Evolutionary conservation across 441 rosid genomes (phyloP), one percentile per base, ranked within the genome.

Genomic region (Adansonia gregorii): DNA sequence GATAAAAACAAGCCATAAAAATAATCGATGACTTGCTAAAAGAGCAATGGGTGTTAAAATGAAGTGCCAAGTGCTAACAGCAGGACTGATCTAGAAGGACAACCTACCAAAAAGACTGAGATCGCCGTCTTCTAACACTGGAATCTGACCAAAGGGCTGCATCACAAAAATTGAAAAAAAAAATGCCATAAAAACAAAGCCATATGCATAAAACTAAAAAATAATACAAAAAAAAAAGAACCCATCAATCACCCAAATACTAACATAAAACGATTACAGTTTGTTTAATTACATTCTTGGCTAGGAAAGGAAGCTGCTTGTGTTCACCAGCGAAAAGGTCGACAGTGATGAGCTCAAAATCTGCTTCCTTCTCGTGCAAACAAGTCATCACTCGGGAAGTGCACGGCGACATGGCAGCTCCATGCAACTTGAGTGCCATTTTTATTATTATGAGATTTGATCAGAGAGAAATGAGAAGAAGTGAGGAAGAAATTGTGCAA

Each of bases 101-200:
- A 8, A 73, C 83, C 54, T 80, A 93, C 98, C 96, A 39, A 93
- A 91, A 60, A 92, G 78, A 15, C 87, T 89, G 11, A 93, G 85
- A 79, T 89, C 93, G 9, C 76, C 94, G 68, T 93, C 98, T 86
- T 93, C 94, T 27, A 93, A 87, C 24, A 82, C 93, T 27, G 98
- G 70, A 65, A 65, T 65, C 70, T 39, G 70, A 41, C 70, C 70
- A 41, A 65, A 65, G 14, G 70, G 70, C 70, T 65, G 70, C 49
- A 41, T 41, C 11, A 35, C 10, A 65, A 15, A 6, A 65, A 8
- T n/a, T 51, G 12, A 51, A 51, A 51, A 51, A n/a, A 31, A 14
- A 27, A 27, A 27, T 27, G 48, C 8, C 19, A 65, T n/a, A 48
- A 65, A 39, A 65, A 22, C 31, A 22, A 7, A 45, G 8, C 49